Evolutionary conservation across 805 yeast species (phyloP).

Genomic region (Saccharomycopsis vini): DNA sequence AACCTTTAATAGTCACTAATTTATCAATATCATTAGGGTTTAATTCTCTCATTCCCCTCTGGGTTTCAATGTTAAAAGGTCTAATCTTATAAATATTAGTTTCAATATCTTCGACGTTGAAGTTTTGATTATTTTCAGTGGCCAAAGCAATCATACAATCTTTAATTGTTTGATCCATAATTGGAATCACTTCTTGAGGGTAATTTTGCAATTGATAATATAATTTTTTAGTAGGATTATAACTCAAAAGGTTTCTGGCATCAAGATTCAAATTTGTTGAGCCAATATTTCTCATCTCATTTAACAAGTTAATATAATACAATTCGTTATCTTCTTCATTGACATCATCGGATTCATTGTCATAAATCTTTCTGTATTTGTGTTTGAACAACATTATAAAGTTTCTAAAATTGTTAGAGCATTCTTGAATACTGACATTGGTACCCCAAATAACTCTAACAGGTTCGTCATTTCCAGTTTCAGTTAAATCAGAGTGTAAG

Average conservation of each 20-base stretch:
- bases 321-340: slow-evolving; percentile 56
- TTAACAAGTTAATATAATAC: slow-evolving; percentile 65
- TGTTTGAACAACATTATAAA: slow-evolving; percentile 78
- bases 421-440: slow-evolving; percentile 85
- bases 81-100: slow-evolving; percentile 77
- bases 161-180: slow-evolving; percentile 93
- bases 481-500: slow-evolving; percentile 22
- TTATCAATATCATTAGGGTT: slow-evolving; percentile 94
- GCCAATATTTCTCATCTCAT: slow-evolving; percentile 69
- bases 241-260: slow-evolving; percentile 68
- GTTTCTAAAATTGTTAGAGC: slow-evolving; percentile 68
- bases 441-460: slow-evolving; percentile 97
- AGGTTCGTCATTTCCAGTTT: slow-evolving; percentile 50
- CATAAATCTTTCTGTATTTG: slow-evolving; percentile 55
- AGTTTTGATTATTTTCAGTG: slow-evolving; percentile 45
- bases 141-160: slow-evolving; percentile 77
- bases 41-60: slow-evolving; percentile 80
- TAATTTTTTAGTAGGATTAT: slow-evolving; percentile 64
- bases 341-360: slow-evolving; percentile 31
- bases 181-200: slow-evolving; percentile 95
- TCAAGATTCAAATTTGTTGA: slow-evolving; percentile 79
- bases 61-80: slow-evolving; percentile 71
- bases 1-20: slow-evolving; percentile 81
- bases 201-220: slow-evolving; percentile 82
- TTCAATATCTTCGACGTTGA: slow-evolving; percentile 57